Evolutionary conservation across 495 filamentous ascomycete genomes (phyloP), one percentile per base, ranked within the genome.

Genomic region (Neurospora sp.): DNA sequence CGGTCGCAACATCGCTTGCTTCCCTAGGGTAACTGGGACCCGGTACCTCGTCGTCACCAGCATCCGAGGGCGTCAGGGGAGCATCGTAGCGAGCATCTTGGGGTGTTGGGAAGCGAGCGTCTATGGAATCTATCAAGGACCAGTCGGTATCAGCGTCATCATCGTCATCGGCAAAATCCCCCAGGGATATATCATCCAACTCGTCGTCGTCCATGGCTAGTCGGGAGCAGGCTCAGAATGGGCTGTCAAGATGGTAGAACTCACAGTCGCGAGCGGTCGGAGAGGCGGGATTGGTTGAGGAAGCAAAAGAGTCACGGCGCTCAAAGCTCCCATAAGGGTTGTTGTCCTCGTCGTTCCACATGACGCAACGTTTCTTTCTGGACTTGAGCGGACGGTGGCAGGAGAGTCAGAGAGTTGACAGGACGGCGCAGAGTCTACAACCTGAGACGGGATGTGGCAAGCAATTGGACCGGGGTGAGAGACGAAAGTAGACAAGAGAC

Each of bases 341-440:
- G 82, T 97, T 97, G 72, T 89, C 87, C 82, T 97, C 94, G 85
- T 96, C 94, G 87, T 97, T 94, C 94, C 91, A 93, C 91, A 86
- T 86, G 72, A 74, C 81, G 79, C 73, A 39, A 48, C 72, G 42
- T 66, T 31, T 35, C 54, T 37, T 66, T 37, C 54, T 66, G 54
- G 27, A 8, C 54, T 66, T 66, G 54, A 66, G 54, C 27, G 54
- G 54, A 66, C 54, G 27, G 54, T 66, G 27, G 54, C 54, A 66
- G 54, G 1, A 66, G 54, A 66, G 27, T 35, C 54, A 66, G 54
- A 66, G 54, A 66, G 54, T 35, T 66, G 54, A 66, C 54, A 66
- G 54, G 27, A 35, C 27, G 54, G 54, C 54, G 54, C 54, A 66
- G 54, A 35, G 54, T 35, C 54, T 66, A 66, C 14, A 18, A 18